These are phyloP conservation scores for Bisporella sp. DNA, from an alignment of 2,329 filamentous ascomycete species.

Conservation along the genomic window DNA sequence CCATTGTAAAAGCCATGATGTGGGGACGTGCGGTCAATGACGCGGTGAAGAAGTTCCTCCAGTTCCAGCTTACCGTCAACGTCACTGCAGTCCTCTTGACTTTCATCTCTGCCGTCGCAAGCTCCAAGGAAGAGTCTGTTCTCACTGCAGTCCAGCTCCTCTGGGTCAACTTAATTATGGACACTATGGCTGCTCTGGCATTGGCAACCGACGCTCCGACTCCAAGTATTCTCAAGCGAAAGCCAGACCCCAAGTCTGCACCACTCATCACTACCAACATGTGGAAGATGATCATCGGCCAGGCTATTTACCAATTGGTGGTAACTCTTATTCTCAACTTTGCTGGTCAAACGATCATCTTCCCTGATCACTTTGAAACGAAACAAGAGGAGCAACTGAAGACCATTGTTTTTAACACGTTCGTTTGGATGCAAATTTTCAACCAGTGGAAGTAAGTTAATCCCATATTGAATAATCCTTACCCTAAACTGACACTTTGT, in stretches of 20 bases:
- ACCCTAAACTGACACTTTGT: constrained; percentile 8
- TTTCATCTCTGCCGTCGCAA: constrained; percentile 69
- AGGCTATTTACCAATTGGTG: constrained; percentile 79
- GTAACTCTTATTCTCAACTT: constrained; percentile 81
- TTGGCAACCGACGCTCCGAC: constrained; percentile 69
- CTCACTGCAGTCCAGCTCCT: constrained; percentile 73
- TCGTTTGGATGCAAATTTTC: constrained; percentile 99
- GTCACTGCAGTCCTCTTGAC: constrained; percentile 74
- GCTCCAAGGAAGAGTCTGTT: constrained; percentile 54
- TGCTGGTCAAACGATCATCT: constrained; percentile 54
- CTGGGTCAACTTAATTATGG: constrained; percentile 83
- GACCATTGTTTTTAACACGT: constrained; percentile 93
- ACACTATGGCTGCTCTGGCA: constrained; percentile 74
- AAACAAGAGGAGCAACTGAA: constrained; percentile 43
- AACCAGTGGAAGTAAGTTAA: constrained; percentile 83
- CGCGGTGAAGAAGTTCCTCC: constrained; percentile 45
- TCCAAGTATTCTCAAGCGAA: constrained; percentile 60
- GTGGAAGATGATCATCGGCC: constrained; percentile 99
- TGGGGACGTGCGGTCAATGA: constrained; percentile 54
- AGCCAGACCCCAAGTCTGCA: constrained; percentile 67
- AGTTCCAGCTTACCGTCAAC: constrained; percentile 65
- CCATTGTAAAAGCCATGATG: constrained; percentile 55
- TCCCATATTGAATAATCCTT: constrained; percentile 8
- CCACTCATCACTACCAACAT: constrained; percentile 80
- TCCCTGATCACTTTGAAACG: constrained; percentile 42